Conservation (phyloP, 2,329 filamentous ascomycete genomes). For the Lojkania enalia region DNA sequence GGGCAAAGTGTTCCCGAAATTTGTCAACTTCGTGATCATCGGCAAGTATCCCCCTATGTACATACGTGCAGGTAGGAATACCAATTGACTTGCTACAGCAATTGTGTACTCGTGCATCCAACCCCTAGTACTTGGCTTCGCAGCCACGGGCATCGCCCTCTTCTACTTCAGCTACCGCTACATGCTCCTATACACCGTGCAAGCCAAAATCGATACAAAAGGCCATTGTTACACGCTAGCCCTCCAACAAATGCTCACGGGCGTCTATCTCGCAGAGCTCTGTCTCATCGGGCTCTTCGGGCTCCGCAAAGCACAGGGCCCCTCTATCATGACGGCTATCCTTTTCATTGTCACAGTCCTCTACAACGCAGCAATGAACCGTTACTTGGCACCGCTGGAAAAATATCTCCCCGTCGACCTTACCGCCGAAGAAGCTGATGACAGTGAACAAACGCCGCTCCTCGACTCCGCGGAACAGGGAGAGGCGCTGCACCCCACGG, state of each 20-base stretch:
- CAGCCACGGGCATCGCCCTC: conserved; percentile 73
- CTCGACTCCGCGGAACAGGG: conserved; percentile 38
- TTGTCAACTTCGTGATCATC: conserved; percentile 46
- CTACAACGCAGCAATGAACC: conserved; percentile 41
- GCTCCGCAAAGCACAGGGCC: conserved; percentile 37
- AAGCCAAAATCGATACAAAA: conserved; percentile 81
- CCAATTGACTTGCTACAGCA: conserved; percentile 53
- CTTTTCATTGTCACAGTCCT: conserved; percentile 38
- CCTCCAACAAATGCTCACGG: conserved; percentile 80
- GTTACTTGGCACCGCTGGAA: conserved; percentile 40
- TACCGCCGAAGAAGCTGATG: conserved; percentile 24
- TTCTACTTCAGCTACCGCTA: conserved; percentile 91
- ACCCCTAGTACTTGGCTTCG: conserved; percentile 81
- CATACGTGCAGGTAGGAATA: too few species aligned
- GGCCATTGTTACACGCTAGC: conserved; percentile 87
- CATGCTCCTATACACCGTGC: conserved; percentile 85
- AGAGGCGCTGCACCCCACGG: conserved; percentile 22
- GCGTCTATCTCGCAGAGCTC: conserved; percentile 79
- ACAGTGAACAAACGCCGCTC: conserved; percentile 32
- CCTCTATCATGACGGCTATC: conserved; percentile 33
- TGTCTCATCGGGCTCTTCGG: conserved; percentile 84
- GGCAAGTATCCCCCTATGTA: conserved; percentile 28
- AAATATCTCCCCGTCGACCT: conserved; percentile 41
- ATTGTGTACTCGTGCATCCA: conserved; percentile 87
- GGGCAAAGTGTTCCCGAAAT: conserved; percentile 48